phyloP scores from a whole-genome alignment of 1,284 basidiomycete species.

The Malassezia slooffiae region DNA sequence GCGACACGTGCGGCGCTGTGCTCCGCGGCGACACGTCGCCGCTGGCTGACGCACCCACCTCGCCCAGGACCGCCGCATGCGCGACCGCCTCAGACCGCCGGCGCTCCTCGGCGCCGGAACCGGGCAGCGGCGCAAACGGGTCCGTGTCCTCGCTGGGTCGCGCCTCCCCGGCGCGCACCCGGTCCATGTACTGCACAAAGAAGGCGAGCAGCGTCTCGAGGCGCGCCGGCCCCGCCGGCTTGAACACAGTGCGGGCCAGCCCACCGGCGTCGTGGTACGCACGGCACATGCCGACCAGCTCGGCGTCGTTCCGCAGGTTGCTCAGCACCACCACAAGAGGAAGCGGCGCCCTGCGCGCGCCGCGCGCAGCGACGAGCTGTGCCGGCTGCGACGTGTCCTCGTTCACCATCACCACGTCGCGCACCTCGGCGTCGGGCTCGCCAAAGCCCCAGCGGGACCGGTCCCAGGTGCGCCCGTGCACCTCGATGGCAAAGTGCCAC shows the following conservation, averaged over 20 bases:
- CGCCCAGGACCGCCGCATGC: too few relatives aligned
- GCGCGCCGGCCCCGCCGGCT: constrained; percentile 73
- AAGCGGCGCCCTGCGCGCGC: constrained; percentile 5
- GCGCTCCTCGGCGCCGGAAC: too few relatives aligned
- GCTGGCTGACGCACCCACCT: too few relatives aligned
- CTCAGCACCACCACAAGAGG: constrained; percentile 66
- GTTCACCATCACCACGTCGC: constrained; percentile 71
- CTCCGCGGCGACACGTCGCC: too few relatives aligned
- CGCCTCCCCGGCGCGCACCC: constrained; percentile 21
- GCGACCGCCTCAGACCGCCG: too few relatives aligned
- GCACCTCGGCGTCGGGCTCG: constrained; percentile 39
- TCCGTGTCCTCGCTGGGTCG: constrained; percentile 21
- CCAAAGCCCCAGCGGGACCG: too few relatives aligned
- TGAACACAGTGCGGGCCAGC: constrained; percentile 73
- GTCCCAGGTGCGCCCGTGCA: too few relatives aligned
- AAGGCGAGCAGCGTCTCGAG: constrained; percentile 61
- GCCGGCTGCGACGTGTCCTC: constrained; percentile 60
- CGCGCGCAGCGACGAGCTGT: constrained; percentile 40
- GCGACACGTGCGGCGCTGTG: too few relatives aligned
- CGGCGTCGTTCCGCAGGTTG: constrained; percentile 58
- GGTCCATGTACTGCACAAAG: constrained; percentile 56
- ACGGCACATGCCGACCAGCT: constrained; percentile 55
- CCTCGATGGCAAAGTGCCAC: constrained; percentile 60
- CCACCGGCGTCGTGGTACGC: constrained; percentile 72
- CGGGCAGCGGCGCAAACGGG: constrained; percentile 25